These are phyloP conservation scores for Corniculantispora saksenae DNA, from an alignment of 2,329 filamentous ascomycete species.

Conservation along the genomic window DNA sequence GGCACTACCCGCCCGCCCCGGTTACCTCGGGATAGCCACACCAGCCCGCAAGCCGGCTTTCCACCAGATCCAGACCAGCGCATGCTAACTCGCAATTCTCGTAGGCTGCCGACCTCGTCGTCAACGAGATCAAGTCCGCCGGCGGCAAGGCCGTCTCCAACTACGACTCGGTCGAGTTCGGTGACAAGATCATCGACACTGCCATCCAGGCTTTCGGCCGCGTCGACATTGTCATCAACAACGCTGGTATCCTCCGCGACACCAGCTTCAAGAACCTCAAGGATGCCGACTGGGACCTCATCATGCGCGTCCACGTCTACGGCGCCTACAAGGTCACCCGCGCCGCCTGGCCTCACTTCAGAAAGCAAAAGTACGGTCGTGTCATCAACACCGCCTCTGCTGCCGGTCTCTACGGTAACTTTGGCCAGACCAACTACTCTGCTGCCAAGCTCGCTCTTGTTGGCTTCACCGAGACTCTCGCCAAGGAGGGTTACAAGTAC, in stretches of 20 bases:
- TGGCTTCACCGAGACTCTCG: slow-evolving; percentile 95
- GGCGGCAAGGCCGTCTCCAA: slow-evolving; percentile 97
- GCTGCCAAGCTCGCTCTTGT: slow-evolving; percentile 94
- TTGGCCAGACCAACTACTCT: slow-evolving; percentile 95
- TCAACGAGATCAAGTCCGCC: slow-evolving; percentile 79
- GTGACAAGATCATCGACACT: slow-evolving; percentile 90
- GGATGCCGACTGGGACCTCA: slow-evolving; percentile 94
- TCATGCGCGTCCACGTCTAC: slow-evolving; percentile 88
- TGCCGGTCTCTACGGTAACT: slow-evolving; percentile 91
- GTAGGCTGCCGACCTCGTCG: slow-evolving; percentile 79
- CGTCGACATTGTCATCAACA: slow-evolving; percentile 95
- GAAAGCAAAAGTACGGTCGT: slow-evolving; percentile 97
- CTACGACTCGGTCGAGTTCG: slow-evolving; percentile 92
- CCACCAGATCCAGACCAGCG: not conserved
- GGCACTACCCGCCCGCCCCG: not conserved
- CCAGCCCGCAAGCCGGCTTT: not conserved
- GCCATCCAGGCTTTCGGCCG: slow-evolving; percentile 80
- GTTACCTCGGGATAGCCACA: not conserved
- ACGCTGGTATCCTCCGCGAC: slow-evolving; percentile 92
- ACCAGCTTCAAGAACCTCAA: slow-evolving; percentile 99
- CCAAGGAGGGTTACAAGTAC: slow-evolving; percentile 97
- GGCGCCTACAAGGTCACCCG: slow-evolving; percentile 94
- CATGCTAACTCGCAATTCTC: slow-evolving; percentile 26
- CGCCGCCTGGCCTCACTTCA: slow-evolving; percentile 95
- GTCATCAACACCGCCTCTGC: slow-evolving; percentile 98